Evolutionary conservation across 345 rosid species (phyloP).

Genomic region (Gossypium mustelinum): DNA sequence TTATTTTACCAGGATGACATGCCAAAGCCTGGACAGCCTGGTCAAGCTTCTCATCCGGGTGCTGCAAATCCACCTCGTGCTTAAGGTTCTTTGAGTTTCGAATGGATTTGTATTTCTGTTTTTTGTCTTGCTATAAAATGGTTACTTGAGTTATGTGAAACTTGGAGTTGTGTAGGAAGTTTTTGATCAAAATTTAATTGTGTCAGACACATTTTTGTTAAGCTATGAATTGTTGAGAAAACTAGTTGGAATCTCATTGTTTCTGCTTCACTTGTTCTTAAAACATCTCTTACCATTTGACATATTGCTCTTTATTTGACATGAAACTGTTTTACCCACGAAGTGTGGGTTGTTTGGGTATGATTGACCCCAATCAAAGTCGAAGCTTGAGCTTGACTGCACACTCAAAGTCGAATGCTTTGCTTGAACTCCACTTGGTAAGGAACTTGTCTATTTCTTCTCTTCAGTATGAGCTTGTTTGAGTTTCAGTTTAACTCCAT

Average conservation of each 20-base stretch:
- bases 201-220: not conserved
- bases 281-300: not conserved
- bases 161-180: slow-evolving; percentile 17
- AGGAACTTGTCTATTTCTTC: no score
- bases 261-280: not conserved
- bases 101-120: not conserved
- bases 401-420: no score
- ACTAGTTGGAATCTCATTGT: not conserved
- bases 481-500: no score
- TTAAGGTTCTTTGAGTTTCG: slow-evolving; percentile 7
- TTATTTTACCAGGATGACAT: slow-evolving; percentile 39
- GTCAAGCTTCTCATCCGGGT: slow-evolving; percentile 60
- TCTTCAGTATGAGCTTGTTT: no score
- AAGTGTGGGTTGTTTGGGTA: no score
- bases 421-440: no score
- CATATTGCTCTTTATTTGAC: not conserved
- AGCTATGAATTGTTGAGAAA: not conserved
- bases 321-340: no score
- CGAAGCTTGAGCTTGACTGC: no score
- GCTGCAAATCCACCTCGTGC: slow-evolving; percentile 47
- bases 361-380: no score
- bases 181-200: not conserved
- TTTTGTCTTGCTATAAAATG: slow-evolving; percentile 19
- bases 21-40: slow-evolving; percentile 58
- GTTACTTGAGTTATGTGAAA: not conserved